Conservation (phyloP, 2,329 filamentous ascomycete species). For the Colletotrichum sidae region DNA sequence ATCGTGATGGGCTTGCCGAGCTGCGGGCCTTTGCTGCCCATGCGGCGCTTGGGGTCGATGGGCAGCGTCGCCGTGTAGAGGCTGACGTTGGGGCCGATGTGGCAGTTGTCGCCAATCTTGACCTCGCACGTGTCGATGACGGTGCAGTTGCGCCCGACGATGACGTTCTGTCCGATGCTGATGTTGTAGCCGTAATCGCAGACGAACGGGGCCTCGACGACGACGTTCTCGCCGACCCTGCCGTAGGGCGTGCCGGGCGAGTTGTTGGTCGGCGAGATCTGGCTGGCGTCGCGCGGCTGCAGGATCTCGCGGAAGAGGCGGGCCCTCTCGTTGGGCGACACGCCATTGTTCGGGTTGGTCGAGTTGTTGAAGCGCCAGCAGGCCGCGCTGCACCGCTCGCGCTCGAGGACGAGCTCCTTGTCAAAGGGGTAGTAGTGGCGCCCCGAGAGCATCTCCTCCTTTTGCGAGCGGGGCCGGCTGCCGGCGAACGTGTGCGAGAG, state of each 20-base stretch:
- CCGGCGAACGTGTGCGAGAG: constrained; percentile 62
- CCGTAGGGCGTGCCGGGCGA: constrained; percentile 66
- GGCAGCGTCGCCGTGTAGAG: constrained; percentile 82
- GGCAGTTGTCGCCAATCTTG: constrained; percentile 80
- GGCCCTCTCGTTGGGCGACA: constrained; percentile 75
- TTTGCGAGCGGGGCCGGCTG: constrained; percentile 70
- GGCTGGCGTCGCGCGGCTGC: constrained; percentile 68
- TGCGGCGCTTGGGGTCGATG: constrained; percentile 78
- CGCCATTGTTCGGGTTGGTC: constrained; percentile 77
- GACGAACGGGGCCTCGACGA: constrained; percentile 88
- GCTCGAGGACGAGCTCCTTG: constrained; percentile 81
- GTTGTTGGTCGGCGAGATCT: constrained; percentile 66
- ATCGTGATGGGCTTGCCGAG: constrained; percentile 80
- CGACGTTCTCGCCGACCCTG: constrained; percentile 77
- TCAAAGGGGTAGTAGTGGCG: constrained; percentile 84
- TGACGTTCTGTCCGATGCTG: constrained; percentile 84
- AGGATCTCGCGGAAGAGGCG: constrained; percentile 80
- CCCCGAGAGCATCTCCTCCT: constrained; percentile 89
- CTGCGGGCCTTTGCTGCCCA: constrained; percentile 79
- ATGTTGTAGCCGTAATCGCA: constrained; percentile 99
- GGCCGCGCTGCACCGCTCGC: constrained; percentile 84
- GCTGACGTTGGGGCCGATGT: constrained; percentile 86
- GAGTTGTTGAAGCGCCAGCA: constrained; percentile 90
- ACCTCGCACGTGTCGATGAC: constrained; percentile 90
- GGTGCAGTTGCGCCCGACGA: constrained; percentile 84